Evolutionary conservation across 2,329 filamentous ascomycete species (phyloP), one percentile per base, ranked within the genome.

Genomic region (Lecanicillium sp.): DNA sequence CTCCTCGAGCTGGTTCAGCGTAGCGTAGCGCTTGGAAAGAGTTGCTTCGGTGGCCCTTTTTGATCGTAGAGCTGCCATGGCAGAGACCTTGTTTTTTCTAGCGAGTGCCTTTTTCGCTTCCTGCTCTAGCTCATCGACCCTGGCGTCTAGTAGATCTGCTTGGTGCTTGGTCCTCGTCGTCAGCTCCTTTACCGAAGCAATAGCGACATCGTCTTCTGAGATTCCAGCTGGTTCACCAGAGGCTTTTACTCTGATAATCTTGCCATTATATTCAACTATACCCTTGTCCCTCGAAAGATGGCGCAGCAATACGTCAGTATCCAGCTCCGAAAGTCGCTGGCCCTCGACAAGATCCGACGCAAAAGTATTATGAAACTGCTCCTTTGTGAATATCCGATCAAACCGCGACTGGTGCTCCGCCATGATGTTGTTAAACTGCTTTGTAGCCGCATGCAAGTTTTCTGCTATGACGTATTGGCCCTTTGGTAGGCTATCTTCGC

Each of bases 11-110:
- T 95, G 88, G 30, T 70, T 67, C 3, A 95, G 72, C 1, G 85
- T 85, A 8, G 80, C 78, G 20, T 81, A 77, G 11, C 89, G 79
- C 46, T 79, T 77, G 20, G 76, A 67, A 0, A 96, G 70, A 9
- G 80, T 83, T 3, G 74, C 66, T 58, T 95, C 88, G 19, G 83
- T 80, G 7, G 85, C 65, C 58, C 92, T 95, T 65, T 87, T 94
- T 5, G 80, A 84, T 37, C 83, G 81, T 11, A 98, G 71, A 1
- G 86, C 80, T 1, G 84, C 81, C 22, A 90, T 72, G 9, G 90
- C 92, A 0, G 80, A 72, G 17, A 83, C 64, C 32, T 78, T 38
- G 56, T 94, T 89, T 55, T 89, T 86, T 33, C 73, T 71, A 4
- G 67, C 64, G 1, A 95, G 77, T 0, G 87, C 84, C 16, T 73